A percentile compares a stretch with the other conserved stretches of the same genome.
Conservation (phyloP, 208 protist species). For the Porcisia deanei region DNA sequence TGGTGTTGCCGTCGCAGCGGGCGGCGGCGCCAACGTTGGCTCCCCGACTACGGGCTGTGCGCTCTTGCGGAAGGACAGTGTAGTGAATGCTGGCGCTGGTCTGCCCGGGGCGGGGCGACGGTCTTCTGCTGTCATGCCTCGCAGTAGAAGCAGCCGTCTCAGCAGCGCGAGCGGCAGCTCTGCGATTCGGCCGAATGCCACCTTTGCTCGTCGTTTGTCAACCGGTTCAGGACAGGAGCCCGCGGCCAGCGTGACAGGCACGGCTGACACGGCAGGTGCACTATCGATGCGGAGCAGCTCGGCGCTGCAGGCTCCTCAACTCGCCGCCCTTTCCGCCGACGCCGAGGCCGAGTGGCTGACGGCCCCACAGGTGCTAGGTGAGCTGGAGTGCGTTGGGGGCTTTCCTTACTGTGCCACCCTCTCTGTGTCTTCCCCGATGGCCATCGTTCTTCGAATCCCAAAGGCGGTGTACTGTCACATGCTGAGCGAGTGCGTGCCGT, state of each 20-base stretch:
- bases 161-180: not conserved
- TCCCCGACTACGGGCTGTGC: not conserved
- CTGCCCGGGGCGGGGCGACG: not conserved
- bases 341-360: slow-evolving; percentile 27
- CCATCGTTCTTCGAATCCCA: slow-evolving; percentile 41
- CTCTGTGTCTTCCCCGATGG: slow-evolving; percentile 42
- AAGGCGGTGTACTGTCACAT: slow-evolving; percentile 51
- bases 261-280: not conserved
- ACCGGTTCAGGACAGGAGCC: not conserved
- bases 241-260: not conserved
- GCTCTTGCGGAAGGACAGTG: not conserved
- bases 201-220: not conserved
- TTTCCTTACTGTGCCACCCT: slow-evolving; percentile 58
- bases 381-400: slow-evolving; percentile 58
- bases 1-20: slow-evolving; percentile 20
- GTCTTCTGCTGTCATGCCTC: not conserved
- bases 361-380: slow-evolving; percentile 65
- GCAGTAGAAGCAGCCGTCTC: not conserved
- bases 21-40: not conserved
- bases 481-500: slow-evolving; percentile 32
- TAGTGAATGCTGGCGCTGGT: not conserved
- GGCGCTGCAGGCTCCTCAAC: not conserved
- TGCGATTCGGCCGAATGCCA: not conserved
- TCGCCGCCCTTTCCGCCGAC: slow-evolving; percentile 2
- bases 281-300: not conserved